Evolutionary conservation across 2,329 filamentous ascomycete genomes (phyloP).

Genomic region (Ceratocystis eucalypticola): DNA sequence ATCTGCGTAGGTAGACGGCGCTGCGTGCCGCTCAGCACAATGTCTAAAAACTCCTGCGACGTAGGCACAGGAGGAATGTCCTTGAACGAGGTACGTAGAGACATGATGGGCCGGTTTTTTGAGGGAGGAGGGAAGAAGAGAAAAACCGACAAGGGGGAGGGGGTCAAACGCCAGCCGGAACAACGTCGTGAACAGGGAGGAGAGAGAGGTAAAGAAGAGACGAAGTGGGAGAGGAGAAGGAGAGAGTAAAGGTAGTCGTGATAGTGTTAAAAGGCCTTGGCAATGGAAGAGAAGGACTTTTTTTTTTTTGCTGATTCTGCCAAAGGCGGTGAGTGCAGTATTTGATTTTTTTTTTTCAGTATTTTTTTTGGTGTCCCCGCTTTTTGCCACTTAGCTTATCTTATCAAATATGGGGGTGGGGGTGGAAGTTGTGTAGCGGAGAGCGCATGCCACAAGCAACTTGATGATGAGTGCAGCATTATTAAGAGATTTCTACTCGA

Average conservation of each 20-base stretch:
- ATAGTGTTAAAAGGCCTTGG: neutral
- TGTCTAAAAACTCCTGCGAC: slow-evolving; percentile 91
- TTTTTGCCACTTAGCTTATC: slow-evolving; percentile 20
- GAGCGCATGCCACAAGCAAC: no score
- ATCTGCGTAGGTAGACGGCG: slow-evolving; percentile 90
- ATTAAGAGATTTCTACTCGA: no score
- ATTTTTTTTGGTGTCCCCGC: slow-evolving; percentile 21
- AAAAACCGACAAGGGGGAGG: neutral
- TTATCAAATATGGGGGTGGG: slow-evolving; percentile 20
- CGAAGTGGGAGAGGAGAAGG: neutral
- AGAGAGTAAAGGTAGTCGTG: neutral
- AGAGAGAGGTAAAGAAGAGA: slow-evolving; percentile 9
- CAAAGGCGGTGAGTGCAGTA: slow-evolving; percentile 9
- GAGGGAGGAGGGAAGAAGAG: neutral
- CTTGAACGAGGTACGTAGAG: slow-evolving; percentile 44
- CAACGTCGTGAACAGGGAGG: neutral
- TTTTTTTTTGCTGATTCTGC: slow-evolving; percentile 14
- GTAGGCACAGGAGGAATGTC: slow-evolving; percentile 81
- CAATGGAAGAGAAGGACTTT: slow-evolving; percentile 11
- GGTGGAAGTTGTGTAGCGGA: neutral
- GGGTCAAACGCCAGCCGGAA: neutral
- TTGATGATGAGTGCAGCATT: no score
- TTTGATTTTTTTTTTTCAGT: slow-evolving; percentile 16
- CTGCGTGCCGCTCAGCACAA: slow-evolving; percentile 88
- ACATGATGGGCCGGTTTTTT: slow-evolving; percentile 16